Evolutionary conservation across 2,329 filamentous ascomycete species (phyloP), one percentile per base, ranked within the genome.

Genomic region (Trichoderma brevicompactum): DNA sequence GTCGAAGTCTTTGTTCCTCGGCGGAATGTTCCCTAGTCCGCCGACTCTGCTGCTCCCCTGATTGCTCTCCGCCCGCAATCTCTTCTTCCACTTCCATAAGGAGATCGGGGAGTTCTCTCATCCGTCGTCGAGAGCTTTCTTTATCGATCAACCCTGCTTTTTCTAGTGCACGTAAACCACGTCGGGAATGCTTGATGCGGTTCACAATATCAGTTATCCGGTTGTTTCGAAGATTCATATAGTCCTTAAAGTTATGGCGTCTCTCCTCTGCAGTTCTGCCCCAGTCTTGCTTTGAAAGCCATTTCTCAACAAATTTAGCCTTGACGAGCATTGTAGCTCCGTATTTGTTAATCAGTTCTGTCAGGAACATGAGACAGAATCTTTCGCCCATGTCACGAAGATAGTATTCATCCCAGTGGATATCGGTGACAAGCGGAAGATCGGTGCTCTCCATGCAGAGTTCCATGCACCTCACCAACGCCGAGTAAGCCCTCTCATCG

Each of bases 281-380:
- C 80, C 90, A 93, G 7, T 87, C 85, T 74, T 93, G 92, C 70
- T 85, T 87, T 40, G 81, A 84, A n/a, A 94, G 82, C 91, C 91
- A 94, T 64, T 85, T 87, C 67, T 89, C 87, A 44, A 94, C 82
- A 68, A 94, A 86, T 7, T 83, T 83, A 43, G 88, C 87, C 73
- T 86, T 81, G 64, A 89, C 78, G 17, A 92, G 77, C 61, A 83
- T 83, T 32, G 82, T 81, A 1, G 83, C 78, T 17, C 85, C 83
- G 69, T 86, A 85, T 67, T 85, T 84, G 66, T 81, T 82, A n/a
- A 89, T 80, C 2, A 92, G 78, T 67, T 87, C 81, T 40, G 78
- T 76, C 54, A 87, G 72, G 52, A 89, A 81, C 75, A 85, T 81
- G 53, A 89, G 81, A 66, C 84, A 87, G 28, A 86, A 81, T 69